A percentile compares a stretch with the other conserved stretches of the same genome.
phyloP scores from a whole-genome alignment of 192 early-diverging fungal genomes.

The Rhizophagus clarus region DNA sequence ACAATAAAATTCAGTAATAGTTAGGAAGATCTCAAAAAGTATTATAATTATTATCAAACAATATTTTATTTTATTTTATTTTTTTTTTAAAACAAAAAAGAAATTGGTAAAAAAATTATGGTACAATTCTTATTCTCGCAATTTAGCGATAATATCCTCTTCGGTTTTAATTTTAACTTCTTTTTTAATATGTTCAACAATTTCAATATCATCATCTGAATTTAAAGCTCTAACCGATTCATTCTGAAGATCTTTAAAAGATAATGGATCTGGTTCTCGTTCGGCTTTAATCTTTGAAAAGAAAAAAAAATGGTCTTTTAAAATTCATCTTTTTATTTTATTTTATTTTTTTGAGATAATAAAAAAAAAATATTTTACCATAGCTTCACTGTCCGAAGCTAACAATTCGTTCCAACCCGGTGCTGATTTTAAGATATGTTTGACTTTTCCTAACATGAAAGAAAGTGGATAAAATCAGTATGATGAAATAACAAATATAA shows the following conservation, averaged over 20 bases:
- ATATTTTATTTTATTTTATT: too few relatives aligned
- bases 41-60: too few relatives aligned
- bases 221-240: neutral
- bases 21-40: too few relatives aligned
- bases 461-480: neutral
- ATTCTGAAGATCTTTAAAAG: neutral
- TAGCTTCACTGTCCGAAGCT: constrained; percentile 30
- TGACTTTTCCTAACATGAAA: neutral
- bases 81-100: too few relatives aligned
- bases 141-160: neutral
- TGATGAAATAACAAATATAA: neutral
- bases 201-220: neutral
- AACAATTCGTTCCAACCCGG: constrained; percentile 30
- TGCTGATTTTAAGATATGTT: neutral
- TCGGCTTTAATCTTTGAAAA: neutral
- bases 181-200: neutral
- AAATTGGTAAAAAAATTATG: too few relatives aligned
- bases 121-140: too few relatives aligned
- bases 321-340: too few relatives aligned
- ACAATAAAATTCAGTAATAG: too few relatives aligned
- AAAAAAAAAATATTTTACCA: constrained; percentile 11
- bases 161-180: neutral
- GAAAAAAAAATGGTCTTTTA: neutral
- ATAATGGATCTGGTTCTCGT: neutral
- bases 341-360: too few relatives aligned